Base-by-base conservation (phyloP, 495 filamentous ascomycete genomes). In the Zalerion maritima region DNA sequence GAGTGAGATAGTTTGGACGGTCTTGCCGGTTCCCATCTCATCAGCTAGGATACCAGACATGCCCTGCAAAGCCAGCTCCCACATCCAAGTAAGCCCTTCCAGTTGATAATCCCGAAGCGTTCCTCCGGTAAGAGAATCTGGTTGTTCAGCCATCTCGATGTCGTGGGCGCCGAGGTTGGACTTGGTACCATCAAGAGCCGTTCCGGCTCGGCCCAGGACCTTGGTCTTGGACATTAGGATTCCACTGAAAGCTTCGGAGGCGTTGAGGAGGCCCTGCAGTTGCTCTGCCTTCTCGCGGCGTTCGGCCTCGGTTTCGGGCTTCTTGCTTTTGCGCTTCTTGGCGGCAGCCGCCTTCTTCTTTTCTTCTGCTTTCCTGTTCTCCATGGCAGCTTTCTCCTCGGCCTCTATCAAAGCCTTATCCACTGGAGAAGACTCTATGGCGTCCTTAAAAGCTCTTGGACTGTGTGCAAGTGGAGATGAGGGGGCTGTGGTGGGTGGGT, bases 41-140 rank as follows among this genome's bases (percentile, higher is more conserved):
- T 97, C 89, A 0, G 89, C 89, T 14, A 97, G 51, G 37, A 97
- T 97, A 0, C 89, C 89, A 44, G 84, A 92, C 45, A 96, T 63
- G 3, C 89, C 86, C 49, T 94, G 93, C 11, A 54, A 43, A 35
- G 61, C 65, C 32, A 71, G 65, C 63, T 94, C 83, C 48, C 83
- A 92, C 43, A 96, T 69, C 89, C 89, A 97, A 12, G 89, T 86
- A 14, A 97, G 49, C 0, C 89, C 89, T 54, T 96, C 86, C 0
- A 97, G 59, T 43, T 97, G 89, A 55, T 97, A 97, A 31, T 75
- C 72, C 13, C 83, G 70, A 91, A 97, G 96, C 9, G 73, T 73
- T 7, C 91, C 89, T 13, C 87, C 87, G 4, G 73, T 78, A 28
- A 97, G 71, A 25, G 80, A 65, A 24, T 74, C 71, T 0, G 89